Conservation (phyloP, 306 rosid genomes). For the Vigna hirtella region DNA sequence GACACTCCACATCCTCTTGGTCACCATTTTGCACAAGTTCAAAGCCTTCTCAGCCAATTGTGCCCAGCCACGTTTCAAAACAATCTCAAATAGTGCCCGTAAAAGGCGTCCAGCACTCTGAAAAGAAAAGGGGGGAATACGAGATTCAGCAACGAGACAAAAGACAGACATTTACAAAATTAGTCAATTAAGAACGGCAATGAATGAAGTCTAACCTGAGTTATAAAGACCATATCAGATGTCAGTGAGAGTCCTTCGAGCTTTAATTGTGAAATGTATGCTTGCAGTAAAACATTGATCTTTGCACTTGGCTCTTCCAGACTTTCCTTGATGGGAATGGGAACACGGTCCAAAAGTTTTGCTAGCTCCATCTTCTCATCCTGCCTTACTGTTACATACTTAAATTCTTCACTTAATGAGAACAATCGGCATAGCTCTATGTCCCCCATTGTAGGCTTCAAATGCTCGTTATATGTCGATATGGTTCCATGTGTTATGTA, state of each 20-base stretch:
- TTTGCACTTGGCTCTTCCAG: slow-evolving; percentile 97
- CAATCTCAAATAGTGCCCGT: slow-evolving; percentile 96
- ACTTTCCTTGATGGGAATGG: slow-evolving; percentile 96
- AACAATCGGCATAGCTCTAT: slow-evolving; percentile 89
- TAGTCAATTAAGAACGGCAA: not conserved
- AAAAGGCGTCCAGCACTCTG: slow-evolving; percentile 98
- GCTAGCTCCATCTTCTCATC: slow-evolving; percentile 96
- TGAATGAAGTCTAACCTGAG: slow-evolving; percentile 70
- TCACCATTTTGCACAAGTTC: slow-evolving; percentile 93
- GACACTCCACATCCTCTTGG: slow-evolving; percentile 92
- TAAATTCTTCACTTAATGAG: slow-evolving; percentile 96
- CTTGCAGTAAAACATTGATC: slow-evolving; percentile 93
- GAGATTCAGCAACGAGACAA: slow-evolving; percentile 30
- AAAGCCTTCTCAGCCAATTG: slow-evolving; percentile 92
- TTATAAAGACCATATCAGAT: slow-evolving; percentile 95
- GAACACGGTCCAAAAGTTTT: slow-evolving; percentile 89
- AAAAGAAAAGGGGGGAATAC: slow-evolving; percentile 29
- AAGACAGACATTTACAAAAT: not conserved
- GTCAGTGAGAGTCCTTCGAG: slow-evolving; percentile 95
- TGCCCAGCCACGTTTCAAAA: slow-evolving; percentile 93
- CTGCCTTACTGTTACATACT: slow-evolving; percentile 89
- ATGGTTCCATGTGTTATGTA: slow-evolving; percentile 95
- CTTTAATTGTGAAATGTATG: slow-evolving; percentile 89
- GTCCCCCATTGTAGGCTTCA: slow-evolving; percentile 98
- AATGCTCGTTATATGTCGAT: slow-evolving; percentile 89